A percentile compares a stretch with the other conserved stretches of the same genome.
phyloP scores from a whole-genome alignment of 306 rosid genomes.

The Ormosia semicastrata region DNA sequence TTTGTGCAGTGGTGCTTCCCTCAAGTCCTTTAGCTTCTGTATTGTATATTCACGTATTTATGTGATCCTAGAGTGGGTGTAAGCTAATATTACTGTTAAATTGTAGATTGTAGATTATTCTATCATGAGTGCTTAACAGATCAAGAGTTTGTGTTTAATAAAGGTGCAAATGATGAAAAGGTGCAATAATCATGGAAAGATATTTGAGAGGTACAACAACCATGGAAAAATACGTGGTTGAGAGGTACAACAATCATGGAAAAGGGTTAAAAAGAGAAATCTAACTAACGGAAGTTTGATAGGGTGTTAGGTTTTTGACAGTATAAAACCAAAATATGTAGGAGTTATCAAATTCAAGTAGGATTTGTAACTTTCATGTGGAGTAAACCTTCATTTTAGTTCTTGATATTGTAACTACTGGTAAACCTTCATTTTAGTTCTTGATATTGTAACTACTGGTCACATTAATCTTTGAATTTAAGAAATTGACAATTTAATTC shows the following conservation, averaged over 20 bases:
- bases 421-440: too few relatives aligned
- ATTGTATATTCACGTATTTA: conserved; percentile 22
- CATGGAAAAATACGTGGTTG: neutral
- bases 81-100: neutral
- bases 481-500: too few relatives aligned
- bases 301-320: neutral
- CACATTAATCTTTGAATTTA: too few relatives aligned
- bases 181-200: neutral
- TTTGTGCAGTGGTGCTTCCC: conserved; percentile 28
- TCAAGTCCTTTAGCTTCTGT: conserved; percentile 11
- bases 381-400: too few relatives aligned
- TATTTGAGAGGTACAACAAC: neutral
- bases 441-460: too few relatives aligned
- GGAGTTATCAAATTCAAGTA: neutral
- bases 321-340: neutral
- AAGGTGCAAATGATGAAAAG: neutral
- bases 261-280: neutral
- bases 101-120: conserved; percentile 26
- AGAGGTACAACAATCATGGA: neutral
- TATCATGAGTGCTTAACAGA: conserved; percentile 4
- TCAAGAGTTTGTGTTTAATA: conserved; percentile 21
- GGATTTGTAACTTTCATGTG: neutral
- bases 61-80: conserved; percentile 24
- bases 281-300: neutral
- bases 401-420: too few relatives aligned